Conservation (phyloP, 2,329 filamentous ascomycete species). For the Cryphonectria japonica region DNA sequence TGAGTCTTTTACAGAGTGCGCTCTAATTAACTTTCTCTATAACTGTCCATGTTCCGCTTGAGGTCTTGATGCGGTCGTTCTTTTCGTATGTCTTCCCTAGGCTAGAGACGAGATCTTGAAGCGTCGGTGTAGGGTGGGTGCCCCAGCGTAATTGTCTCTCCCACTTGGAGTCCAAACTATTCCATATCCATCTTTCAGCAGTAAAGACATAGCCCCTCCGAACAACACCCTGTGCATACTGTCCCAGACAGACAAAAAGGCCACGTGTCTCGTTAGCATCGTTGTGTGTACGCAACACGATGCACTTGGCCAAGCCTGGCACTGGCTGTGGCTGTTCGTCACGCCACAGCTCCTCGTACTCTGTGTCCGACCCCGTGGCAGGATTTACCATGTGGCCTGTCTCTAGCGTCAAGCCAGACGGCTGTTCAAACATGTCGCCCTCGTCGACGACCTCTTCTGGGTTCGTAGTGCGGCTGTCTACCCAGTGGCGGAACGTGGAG, state of each 20-base stretch:
- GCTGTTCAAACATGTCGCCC: slow-evolving; percentile 56
- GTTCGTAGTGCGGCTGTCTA: slow-evolving; percentile 55
- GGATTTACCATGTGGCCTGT: slow-evolving; percentile 64
- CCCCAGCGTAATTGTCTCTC: slow-evolving; percentile 13
- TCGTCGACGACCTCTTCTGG: slow-evolving; percentile 52
- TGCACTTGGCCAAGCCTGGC: slow-evolving; percentile 33
- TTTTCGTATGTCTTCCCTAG: neutral
- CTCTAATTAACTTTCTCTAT: slow-evolving; percentile 8
- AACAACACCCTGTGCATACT: slow-evolving; percentile 60
- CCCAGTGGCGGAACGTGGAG: slow-evolving; percentile 60
- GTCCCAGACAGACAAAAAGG: slow-evolving; percentile 56
- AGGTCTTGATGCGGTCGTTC: slow-evolving; percentile 7
- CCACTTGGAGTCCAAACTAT: slow-evolving; percentile 14
- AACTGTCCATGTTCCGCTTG: slow-evolving; percentile 21
- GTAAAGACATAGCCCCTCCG: slow-evolving; percentile 47
- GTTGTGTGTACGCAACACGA: slow-evolving; percentile 47
- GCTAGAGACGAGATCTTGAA: slow-evolving; percentile 8
- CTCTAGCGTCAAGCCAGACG: slow-evolving; percentile 54
- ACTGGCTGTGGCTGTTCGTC: slow-evolving; percentile 44
- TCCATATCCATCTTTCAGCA: slow-evolving; percentile 60
- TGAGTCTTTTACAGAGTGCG: neutral
- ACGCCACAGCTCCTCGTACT: slow-evolving; percentile 71
- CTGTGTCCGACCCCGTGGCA: slow-evolving; percentile 49
- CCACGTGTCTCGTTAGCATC: slow-evolving; percentile 46
- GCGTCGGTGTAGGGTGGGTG: neutral